Base-by-base conservation (phyloP, 495 filamentous ascomycete species). In the Neurospora sp. region DNA sequence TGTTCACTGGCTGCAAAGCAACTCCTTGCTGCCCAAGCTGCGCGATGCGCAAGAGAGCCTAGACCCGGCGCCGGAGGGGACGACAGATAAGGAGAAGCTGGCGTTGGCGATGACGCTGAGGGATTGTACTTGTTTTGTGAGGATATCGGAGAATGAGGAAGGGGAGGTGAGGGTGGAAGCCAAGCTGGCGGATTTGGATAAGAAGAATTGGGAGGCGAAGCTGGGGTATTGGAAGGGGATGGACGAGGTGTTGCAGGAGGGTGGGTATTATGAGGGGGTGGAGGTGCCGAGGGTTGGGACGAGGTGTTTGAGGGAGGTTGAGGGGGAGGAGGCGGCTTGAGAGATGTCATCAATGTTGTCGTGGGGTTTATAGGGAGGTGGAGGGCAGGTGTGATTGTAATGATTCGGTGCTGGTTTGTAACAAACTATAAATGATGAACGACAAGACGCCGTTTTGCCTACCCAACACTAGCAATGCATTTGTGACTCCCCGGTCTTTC, bases 101-200 rank as follows among this genome's bases (percentile, higher is more conserved):
- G 73, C 79, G 0, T 77, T 85, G 4, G 93, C 93, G 18, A 98
- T 97, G 95, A 97, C 95, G 31, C 76, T 98, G 70, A 83, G 95
- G 70, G 95, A 99, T 82, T 95, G 94, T 80, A 94, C 93, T 0
- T 86, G 96, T 74, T 98, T 92, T 79, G 79, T 97, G 69, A 89
- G 88, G 83, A 86, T 93, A 76, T 82, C 83, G 20, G 40, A n/a
- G n/a, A n/a, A n/a, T n/a, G n/a, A n/a, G n/a, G n/a, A 82, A 78
- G 20, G 31, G 6, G 39, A 23, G 0, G 16, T 5, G 11, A 69
- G 75, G 1, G 86, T 96, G 0, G 91, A 95, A 78, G 91, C 93
- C 44, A 89, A 91, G 70, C 83, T 99, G 3, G 95, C 91, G 0
- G 96, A 99, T 81, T 84, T 98, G 60, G 96, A 99, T 80, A 85